These are phyloP conservation scores for Colletotrichum sublineola DNA, from an alignment of 2,329 filamentous ascomycete species.

Conservation along the genomic window DNA sequence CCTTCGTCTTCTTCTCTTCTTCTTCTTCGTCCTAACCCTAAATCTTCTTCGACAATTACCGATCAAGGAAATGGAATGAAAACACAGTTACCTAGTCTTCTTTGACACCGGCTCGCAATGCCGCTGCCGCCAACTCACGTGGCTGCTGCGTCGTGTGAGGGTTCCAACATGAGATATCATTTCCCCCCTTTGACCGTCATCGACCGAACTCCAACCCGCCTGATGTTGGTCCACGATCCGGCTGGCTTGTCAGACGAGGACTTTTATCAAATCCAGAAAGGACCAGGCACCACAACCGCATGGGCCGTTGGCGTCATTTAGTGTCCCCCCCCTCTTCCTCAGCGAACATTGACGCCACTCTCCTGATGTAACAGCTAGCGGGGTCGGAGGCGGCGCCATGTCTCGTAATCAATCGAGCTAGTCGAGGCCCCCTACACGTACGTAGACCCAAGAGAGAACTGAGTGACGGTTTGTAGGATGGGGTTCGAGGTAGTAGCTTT, in stretches of 20 bases:
- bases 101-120: neutral
- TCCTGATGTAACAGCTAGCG: constrained; percentile 33
- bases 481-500: constrained; percentile 17
- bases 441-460: neutral
- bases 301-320: constrained; percentile 35
- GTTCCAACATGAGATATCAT: constrained; percentile 1
- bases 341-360: constrained; percentile 22
- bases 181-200: constrained; percentile 16
- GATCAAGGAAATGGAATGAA: neutral
- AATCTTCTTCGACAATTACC: neutral
- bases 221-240: neutral
- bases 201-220: neutral
- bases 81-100: neutral
- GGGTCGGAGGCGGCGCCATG: constrained; percentile 30
- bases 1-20: no score
- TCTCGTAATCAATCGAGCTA: constrained; percentile 26
- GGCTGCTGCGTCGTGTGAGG: neutral
- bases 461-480: neutral
- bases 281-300: constrained; percentile 29
- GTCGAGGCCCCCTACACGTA: constrained; percentile 7
- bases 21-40: neutral
- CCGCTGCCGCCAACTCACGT: neutral
- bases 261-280: constrained; percentile 13
- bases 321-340: neutral
- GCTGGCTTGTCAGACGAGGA: neutral